Percentiles rank a stretch among this genome's conserved stretches.
Conservation (phyloP, 129 eudicot genomes). For the Flaveria sonorensis region DNA sequence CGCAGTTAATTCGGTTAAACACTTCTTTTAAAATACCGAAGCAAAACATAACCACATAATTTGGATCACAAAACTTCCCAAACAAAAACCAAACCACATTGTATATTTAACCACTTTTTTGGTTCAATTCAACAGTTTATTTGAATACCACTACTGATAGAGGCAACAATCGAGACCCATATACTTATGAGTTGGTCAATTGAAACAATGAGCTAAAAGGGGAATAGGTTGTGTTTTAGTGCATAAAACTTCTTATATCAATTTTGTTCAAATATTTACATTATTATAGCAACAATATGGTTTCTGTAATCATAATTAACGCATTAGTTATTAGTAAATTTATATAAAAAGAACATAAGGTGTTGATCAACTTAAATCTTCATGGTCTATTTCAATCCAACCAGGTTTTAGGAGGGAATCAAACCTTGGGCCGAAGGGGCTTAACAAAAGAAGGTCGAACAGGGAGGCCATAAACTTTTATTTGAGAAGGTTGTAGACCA, state of each 20-base stretch:
- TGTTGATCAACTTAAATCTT: background rate
- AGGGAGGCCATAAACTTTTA: conserved; percentile 91
- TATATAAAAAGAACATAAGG: background rate
- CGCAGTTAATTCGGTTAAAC: background rate
- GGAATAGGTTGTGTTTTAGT: background rate
- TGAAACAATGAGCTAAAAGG: background rate
- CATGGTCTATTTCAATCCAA: background rate
- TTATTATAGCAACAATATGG: background rate
- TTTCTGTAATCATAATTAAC: too few relatives aligned
- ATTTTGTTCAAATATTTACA: background rate
- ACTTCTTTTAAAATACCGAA: background rate
- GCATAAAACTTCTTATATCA: background rate
- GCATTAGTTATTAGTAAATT: too few relatives aligned
- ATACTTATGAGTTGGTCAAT: background rate
- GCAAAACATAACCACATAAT: background rate
- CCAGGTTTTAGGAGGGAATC: conserved; percentile 7
- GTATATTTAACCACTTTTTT: background rate
- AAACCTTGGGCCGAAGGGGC: conserved; percentile 90
- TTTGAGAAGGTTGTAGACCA: conserved; percentile 84
- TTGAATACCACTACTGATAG: background rate
- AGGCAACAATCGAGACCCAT: background rate
- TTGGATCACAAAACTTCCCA: too few relatives aligned
- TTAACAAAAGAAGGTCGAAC: conserved; percentile 96
- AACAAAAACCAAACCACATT: too few relatives aligned
- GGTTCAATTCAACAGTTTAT: background rate